Base-by-base conservation (phyloP, 805 yeast species). In the Saturnispora dispora region DNA sequence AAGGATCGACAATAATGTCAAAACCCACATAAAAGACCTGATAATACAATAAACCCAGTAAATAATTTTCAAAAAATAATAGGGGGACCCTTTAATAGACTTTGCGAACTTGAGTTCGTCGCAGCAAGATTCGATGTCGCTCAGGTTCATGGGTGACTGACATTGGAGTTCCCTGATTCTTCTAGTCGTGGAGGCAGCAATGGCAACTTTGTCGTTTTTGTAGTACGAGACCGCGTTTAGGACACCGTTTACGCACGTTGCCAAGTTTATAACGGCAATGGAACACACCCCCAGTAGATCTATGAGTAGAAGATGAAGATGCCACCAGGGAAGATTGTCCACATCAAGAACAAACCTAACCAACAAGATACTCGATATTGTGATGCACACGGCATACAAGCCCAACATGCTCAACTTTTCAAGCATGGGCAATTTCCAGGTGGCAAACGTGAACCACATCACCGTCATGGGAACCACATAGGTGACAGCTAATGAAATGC, bases 1-100 rank as follows among this genome's bases (percentile, higher is more conserved):
- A 4, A 48, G 42, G n/a, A 48, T 35, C 3, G 47, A 43, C 3
- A 42, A 20, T 6, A 48, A 9, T 4, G 51, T 48, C 15, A 17
- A 18, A 4, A 48, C 28, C 51, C 51, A 48, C 51, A 48, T 48
- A 4, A 23, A 10, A 9, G 47, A 41, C 20, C 51, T 23, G 22
- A 48, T 42, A 20, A 48, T 42, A 32, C 47, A 48, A 33, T 48
- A 48, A 6, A 18, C 43, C 51, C 51, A 48, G 27, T 48, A 48
- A 13, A 17, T 27, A 10, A 18, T 33, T 15, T 11, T 47, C 5
- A 39, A 37, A 18, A 15, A 28, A 20, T 30, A 28, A 27, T 47
- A 18, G 5, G 11, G 18, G 25, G 42, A 37, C 25, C 41, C 35
- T 32, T 47, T 47, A 28, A 39, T 13, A 15, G 49, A 37, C 15